phyloP scores from a whole-genome alignment of 257 asterid genomes.

The Ligustrum vulgare region DNA sequence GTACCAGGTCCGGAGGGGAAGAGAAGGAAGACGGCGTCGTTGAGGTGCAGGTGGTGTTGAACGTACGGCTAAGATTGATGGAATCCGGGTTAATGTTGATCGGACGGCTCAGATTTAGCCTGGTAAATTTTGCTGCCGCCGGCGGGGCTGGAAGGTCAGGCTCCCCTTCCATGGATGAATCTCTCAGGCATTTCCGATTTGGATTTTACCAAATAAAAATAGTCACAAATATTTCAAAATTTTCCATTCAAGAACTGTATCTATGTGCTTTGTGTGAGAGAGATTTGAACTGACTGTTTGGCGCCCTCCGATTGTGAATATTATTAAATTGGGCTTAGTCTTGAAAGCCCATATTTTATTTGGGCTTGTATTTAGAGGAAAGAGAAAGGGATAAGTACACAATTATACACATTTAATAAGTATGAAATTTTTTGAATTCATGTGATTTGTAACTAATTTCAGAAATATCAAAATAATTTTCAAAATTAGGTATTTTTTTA shows the following conservation, averaged over 20 bases:
- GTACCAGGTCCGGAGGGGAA: constrained; percentile 70
- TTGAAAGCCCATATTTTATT: background rate
- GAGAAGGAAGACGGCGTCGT: constrained; percentile 58
- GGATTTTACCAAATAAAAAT: constrained; percentile 3
- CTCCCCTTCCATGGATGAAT: constrained; percentile 80
- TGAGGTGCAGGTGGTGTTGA: constrained; percentile 49
- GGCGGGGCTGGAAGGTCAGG: constrained; percentile 68
- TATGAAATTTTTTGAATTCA: no score
- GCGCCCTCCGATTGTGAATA: constrained; percentile 28
- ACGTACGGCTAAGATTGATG: constrained; percentile 45
- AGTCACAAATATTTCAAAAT: constrained; percentile 10
- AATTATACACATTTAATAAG: no score
- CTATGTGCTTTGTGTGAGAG: constrained; percentile 18
- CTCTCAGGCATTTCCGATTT: constrained; percentile 40
- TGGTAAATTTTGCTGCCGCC: constrained; percentile 41
- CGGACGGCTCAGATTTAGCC: constrained; percentile 51
- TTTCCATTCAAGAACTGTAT: constrained; percentile 29
- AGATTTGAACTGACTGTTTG: constrained; percentile 29
- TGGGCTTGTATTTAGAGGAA: no score
- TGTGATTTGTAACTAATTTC: no score
- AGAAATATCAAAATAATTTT: no score
- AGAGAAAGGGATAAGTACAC: no score
- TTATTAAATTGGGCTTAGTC: constrained; percentile 3
- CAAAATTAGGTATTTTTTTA: no score
- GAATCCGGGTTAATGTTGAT: constrained; percentile 56